phyloP scores from a whole-genome alignment of 2,329 filamentous ascomycete genomes.

The Microcyclospora tardicrescens region DNA sequence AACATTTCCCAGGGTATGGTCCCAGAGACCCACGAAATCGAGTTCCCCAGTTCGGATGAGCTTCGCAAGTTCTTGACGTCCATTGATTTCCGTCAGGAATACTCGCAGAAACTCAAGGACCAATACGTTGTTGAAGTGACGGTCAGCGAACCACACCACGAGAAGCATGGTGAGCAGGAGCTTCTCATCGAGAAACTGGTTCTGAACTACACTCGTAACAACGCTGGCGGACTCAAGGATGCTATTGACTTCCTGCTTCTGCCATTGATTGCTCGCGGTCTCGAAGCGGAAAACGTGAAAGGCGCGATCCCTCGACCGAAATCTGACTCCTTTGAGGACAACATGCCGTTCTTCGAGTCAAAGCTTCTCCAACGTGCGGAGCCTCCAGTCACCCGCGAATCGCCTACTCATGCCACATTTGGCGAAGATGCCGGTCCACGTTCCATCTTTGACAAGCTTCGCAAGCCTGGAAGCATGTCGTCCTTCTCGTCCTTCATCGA shows the following conservation, averaged over 20 bases:
- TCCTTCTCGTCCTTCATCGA: conserved; percentile 94
- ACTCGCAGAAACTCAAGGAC: conserved; percentile 70
- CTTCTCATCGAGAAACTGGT: conserved; percentile 33
- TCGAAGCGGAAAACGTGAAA: conserved; percentile 78
- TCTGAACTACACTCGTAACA: conserved; percentile 78
- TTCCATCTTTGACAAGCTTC: conserved; percentile 78
- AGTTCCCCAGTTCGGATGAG: conserved; percentile 62
- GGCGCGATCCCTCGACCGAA: conserved; percentile 96
- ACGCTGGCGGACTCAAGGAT: conserved; percentile 86
- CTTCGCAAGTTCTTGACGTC: conserved; percentile 74
- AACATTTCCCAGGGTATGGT: conserved; percentile 63
- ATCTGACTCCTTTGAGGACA: conserved; percentile 96
- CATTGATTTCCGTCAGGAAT: conserved; percentile 64
- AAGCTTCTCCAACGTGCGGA: conserved; percentile 92
- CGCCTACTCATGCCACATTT: conserved; percentile 77
- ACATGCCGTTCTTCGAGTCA: conserved; percentile 90
- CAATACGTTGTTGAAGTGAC: conserved; percentile 87
- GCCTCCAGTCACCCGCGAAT: conserved; percentile 63
- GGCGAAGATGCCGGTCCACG: conserved; percentile 66
- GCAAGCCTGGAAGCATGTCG: conserved; percentile 88
- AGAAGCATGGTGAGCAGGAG: conserved; percentile 29
- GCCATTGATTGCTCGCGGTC: conserved; percentile 71
- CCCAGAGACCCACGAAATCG: conserved; percentile 84
- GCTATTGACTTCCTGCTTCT: conserved; percentile 89
- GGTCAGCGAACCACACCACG: conserved; percentile 42